Evolutionary conservation across 495 filamentous ascomycete genomes (phyloP).

Genomic region (Annulohypoxylon bovei): DNA sequence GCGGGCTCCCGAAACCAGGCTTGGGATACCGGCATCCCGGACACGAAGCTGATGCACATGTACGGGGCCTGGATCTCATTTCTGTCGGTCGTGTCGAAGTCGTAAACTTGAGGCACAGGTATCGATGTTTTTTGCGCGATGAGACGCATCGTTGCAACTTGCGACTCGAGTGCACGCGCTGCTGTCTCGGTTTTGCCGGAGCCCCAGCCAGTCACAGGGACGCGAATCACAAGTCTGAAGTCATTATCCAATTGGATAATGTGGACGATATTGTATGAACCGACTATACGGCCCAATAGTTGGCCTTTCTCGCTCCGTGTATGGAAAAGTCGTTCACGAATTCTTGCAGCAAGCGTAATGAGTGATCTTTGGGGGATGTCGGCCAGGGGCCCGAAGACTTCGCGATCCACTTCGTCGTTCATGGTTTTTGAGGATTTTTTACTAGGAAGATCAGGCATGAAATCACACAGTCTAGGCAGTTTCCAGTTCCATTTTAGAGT

Average conservation of each 20-base stretch:
- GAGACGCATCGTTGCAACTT: slow-evolving; percentile 42
- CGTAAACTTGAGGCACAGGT: slow-evolving; percentile 42
- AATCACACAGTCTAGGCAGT: background rate
- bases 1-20: slow-evolving; percentile 22
- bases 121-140: slow-evolving; percentile 31
- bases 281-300: background rate
- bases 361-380: slow-evolving; percentile 21
- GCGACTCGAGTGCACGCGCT: slow-evolving; percentile 39
- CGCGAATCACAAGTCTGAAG: slow-evolving; percentile 41
- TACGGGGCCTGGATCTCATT: slow-evolving; percentile 41
- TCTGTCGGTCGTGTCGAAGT: slow-evolving; percentile 32
- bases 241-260: slow-evolving; percentile 32
- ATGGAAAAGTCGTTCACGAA: slow-evolving; percentile 12
- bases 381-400: slow-evolving; percentile 17
- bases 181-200: slow-evolving; percentile 31
- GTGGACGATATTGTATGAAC: slow-evolving; percentile 39
- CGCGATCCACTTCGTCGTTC: background rate
- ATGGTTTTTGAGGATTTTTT: background rate
- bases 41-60: slow-evolving; percentile 41
- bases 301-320: background rate
- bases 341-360: slow-evolving; percentile 19
- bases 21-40: slow-evolving; percentile 15
- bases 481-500: background rate
- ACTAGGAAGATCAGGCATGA: background rate
- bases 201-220: slow-evolving; percentile 36